Evolutionary conservation across 2,329 filamentous ascomycete genomes (phyloP), one percentile per base, ranked within the genome.

Genomic region (Claviceps sp.): DNA sequence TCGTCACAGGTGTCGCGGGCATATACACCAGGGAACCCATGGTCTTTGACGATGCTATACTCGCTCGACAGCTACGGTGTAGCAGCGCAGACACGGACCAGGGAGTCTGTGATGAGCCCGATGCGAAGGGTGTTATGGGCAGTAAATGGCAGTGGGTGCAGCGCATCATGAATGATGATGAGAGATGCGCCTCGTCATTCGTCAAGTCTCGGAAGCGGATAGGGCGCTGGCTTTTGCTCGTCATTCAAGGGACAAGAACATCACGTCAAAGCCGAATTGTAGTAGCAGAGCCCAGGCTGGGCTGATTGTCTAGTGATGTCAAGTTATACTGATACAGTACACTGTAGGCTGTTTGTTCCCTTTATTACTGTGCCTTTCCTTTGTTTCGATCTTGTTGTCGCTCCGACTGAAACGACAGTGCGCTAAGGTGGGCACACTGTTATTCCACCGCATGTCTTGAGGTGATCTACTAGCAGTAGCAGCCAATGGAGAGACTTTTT

Each of bases 1-100:
- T 52, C 37, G 47, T 52, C 47, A 52, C 51, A 4, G 47, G 49
- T 6, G 47, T 52, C 8, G 40, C 51, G 8, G 51, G 51, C 7
- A 52, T 52, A 2, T 52, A 39, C 47, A 52, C 51, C 8, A 14
- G 19, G 14, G 47, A 47, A 7, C 51, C 47, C 10, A 50, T 42
- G 14, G 22, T n/a, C 4, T 46, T 45, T 10, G 22, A 10, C 5
- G 51, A 52, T 13, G 51, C 47, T 2, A 45, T 22, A 6, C 37
- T 52, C 14, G 14, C 50, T n/a, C 34, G 22, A 2, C 14, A 30
- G 10, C 30, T 52, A 13, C 30, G 34, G 4, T 52, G 45, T 46
- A 42, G 26, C 11, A 30, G 26, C 8, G 1, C 26, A 30, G 26
- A 30, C 26, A 30, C 26, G 26, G 8, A 10, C 8, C 10, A 14